A percentile compares a stretch with the other conserved stretches of the same genome.
Conservation (phyloP, 257 asterid species). For the Avicennia marina region DNA sequence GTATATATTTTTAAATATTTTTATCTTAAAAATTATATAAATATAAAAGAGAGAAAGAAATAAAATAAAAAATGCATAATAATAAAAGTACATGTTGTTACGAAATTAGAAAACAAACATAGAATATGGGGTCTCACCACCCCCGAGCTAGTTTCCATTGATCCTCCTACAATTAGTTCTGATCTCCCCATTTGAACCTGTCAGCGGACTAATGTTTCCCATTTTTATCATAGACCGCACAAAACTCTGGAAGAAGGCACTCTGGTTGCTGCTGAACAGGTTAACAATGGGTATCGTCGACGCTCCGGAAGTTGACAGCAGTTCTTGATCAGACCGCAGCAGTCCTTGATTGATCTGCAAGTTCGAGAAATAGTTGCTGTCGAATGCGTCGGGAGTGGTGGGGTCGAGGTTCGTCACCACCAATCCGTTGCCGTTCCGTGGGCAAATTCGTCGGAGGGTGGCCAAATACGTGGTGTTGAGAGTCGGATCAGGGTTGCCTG, state of each 20-base stretch:
- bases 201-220: conserved; percentile 60
- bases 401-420: conserved; percentile 45
- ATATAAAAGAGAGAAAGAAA: too few relatives aligned
- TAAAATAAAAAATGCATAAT: too few relatives aligned
- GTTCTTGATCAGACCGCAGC: conserved; percentile 58
- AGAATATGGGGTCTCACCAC: too few relatives aligned
- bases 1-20: too few relatives aligned
- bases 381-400: conserved; percentile 40
- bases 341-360: conserved; percentile 49
- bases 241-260: conserved; percentile 45
- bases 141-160: conserved; percentile 18
- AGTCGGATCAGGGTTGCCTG: conserved; percentile 60
- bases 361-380: conserved; percentile 45
- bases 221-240: conserved; percentile 56
- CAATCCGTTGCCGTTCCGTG: conserved; percentile 37
- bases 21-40: too few relatives aligned
- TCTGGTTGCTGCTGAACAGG: conserved; percentile 19
- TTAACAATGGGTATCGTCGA: not conserved
- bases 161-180: conserved; percentile 42
- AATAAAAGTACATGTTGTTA: too few relatives aligned
- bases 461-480: conserved; percentile 41
- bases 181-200: conserved; percentile 53
- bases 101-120: too few relatives aligned
- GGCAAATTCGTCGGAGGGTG: conserved; percentile 43
- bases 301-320: conserved; percentile 30